phyloP scores from a whole-genome alignment of 345 rosid species.

The Litchi chinensis region DNA sequence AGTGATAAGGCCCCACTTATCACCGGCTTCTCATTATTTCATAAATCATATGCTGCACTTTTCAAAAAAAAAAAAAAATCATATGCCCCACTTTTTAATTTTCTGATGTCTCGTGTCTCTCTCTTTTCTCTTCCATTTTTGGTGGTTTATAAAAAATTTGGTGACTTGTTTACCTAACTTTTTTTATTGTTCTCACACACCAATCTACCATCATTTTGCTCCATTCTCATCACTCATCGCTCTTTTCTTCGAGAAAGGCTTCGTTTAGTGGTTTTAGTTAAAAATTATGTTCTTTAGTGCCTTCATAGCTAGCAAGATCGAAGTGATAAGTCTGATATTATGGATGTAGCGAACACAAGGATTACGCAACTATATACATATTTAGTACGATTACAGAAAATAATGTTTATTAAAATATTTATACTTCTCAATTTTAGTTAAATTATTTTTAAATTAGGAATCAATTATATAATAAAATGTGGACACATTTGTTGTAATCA shows the following conservation, averaged over 20 bases:
- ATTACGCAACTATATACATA: too few species aligned
- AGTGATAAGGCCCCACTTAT: background rate
- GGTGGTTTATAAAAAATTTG: background rate
- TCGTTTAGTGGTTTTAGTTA: too few species aligned
- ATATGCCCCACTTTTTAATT: background rate
- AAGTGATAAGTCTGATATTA: too few species aligned
- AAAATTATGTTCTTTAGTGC: too few species aligned
- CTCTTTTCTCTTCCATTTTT: background rate
- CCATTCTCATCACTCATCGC: background rate
- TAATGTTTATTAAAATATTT: too few species aligned
- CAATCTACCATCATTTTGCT: background rate
- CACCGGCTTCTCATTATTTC: slow-evolving; percentile 14
- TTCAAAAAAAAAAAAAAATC: too few species aligned
- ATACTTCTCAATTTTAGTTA: too few species aligned
- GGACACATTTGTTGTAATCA: too few species aligned
- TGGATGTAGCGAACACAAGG: too few species aligned
- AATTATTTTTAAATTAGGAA: background rate
- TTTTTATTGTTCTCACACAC: background rate
- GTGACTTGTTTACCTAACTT: slow-evolving; percentile 1
- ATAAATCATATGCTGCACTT: background rate
- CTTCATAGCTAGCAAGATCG: too few species aligned
- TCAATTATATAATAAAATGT: too few species aligned
- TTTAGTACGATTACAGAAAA: too few species aligned
- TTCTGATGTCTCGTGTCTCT: background rate
- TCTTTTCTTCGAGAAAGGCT: background rate